These are phyloP conservation scores for Russula earlei DNA, from an alignment of 768 basidiomycete species.

Conservation along the genomic window DNA sequence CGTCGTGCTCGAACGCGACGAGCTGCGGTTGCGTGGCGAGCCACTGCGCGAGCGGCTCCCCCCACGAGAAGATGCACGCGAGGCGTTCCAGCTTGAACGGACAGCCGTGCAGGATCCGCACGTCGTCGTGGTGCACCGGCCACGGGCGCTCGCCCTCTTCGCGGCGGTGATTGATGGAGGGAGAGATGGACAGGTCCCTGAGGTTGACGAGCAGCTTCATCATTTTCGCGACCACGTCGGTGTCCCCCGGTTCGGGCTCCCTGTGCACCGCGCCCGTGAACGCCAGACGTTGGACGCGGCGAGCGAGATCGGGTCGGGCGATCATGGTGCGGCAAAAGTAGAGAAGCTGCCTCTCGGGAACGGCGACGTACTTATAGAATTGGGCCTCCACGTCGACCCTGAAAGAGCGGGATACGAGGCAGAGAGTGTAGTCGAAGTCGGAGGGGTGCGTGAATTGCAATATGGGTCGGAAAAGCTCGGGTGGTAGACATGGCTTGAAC, in stretches of 20 bases:
- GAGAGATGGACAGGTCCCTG: conserved; percentile 11
- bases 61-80: conserved; percentile 8
- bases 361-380: conserved; percentile 8
- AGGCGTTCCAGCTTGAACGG: conserved; percentile 14
- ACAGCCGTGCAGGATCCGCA: conserved; percentile 3
- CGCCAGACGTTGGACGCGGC: conserved; percentile 8
- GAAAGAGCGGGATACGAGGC: conserved; percentile 9
- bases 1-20: conserved; percentile 8
- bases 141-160: not conserved
- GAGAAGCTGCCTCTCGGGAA: conserved; percentile 6
- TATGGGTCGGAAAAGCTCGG: conserved; percentile 10
- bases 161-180: not conserved
- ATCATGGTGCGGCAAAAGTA: conserved; percentile 14
- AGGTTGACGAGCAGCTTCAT: conserved; percentile 12
- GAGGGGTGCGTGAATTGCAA: conserved; percentile 2
- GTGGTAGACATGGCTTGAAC: not conserved
- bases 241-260: conserved; percentile 1
- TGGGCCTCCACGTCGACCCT: conserved; percentile 3
- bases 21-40: conserved; percentile 14
- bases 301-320: conserved; percentile 15
- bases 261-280: conserved; percentile 12
- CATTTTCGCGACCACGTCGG: not conserved
- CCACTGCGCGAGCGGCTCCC: not conserved
- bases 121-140: conserved; percentile 3
- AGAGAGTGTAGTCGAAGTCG: conserved; percentile 1